Conservation (phyloP, 2,329 filamentous ascomycete species). For the Fusarium papillatum region DNA sequence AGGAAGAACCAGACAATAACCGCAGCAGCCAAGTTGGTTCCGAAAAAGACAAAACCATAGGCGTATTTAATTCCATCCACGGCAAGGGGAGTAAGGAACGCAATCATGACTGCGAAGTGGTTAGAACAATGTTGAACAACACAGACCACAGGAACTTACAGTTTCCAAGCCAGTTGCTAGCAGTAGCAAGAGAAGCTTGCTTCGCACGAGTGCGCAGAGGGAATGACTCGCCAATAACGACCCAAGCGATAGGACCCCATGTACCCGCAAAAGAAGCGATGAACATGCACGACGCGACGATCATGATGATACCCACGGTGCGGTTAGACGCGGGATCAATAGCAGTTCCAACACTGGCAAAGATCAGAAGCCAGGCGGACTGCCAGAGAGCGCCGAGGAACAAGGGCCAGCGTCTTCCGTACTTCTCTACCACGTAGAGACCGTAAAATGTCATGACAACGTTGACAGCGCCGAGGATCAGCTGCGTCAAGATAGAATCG, state of each 20-base stretch:
- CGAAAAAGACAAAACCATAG: conserved; percentile 77
- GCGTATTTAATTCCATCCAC: conserved; percentile 70
- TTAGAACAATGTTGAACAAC: conserved; percentile 10
- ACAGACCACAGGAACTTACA: conserved; percentile 49
- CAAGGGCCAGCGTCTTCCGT: conserved; percentile 77
- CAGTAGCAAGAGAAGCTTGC: conserved; percentile 67
- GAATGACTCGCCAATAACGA: conserved; percentile 76
- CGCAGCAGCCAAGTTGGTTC: conserved; percentile 70
- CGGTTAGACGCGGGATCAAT: conserved; percentile 57
- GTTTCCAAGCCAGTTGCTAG: conserved; percentile 72
- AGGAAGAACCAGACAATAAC: conserved; percentile 78
- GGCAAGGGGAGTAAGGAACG: conserved; percentile 79
- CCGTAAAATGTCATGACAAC: conserved; percentile 76
- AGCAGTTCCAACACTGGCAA: conserved; percentile 69
- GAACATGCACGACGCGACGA: conserved; percentile 81
- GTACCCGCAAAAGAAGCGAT: conserved; percentile 79
- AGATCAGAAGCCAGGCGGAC: conserved; percentile 74
- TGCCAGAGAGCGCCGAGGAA: conserved; percentile 78
- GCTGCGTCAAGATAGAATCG: conserved; percentile 75
- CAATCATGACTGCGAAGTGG: conserved; percentile 64
- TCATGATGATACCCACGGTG: conserved; percentile 74
- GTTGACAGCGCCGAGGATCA: conserved; percentile 78
- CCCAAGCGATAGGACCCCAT: conserved; percentile 80
- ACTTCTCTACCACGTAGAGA: conserved; percentile 77
- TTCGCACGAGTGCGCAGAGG: conserved; percentile 68